Conservation (phyloP, 306 rosid genomes). For the Vigna angularis region DNA sequence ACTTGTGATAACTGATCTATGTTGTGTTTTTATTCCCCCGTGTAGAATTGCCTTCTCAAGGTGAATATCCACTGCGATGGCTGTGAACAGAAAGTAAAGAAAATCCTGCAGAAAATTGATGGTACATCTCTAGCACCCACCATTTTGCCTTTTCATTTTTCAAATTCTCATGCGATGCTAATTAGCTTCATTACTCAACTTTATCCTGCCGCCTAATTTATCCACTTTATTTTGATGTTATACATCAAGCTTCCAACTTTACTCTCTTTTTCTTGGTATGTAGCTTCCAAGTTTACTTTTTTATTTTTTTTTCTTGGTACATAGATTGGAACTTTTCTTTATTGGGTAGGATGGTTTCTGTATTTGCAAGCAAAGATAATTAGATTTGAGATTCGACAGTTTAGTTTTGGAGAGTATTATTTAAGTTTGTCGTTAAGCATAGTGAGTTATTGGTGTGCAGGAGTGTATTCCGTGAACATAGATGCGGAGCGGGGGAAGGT, state of each 20-base stretch:
- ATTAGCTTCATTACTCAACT: slow-evolving; percentile 35
- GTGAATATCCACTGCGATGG: slow-evolving; percentile 92
- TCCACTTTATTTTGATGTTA: slow-evolving; percentile 3
- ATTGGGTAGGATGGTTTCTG: not conserved
- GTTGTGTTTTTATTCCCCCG: slow-evolving; percentile 24
- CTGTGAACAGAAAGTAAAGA: slow-evolving; percentile 81
- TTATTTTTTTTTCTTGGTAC: not conserved
- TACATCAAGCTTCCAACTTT: slow-evolving; percentile 31
- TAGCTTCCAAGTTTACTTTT: not conserved
- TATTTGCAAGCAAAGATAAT: slow-evolving; percentile 9
- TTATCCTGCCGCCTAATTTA: slow-evolving; percentile 1
- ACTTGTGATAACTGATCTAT: slow-evolving; percentile 30
- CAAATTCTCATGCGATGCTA: not conserved
- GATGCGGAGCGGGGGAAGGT: slow-evolving; percentile 94
- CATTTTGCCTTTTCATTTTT: not conserved
- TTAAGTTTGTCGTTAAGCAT: slow-evolving; percentile 5
- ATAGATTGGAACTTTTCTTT: not conserved
- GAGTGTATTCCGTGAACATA: slow-evolving; percentile 70
- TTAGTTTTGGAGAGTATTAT: not conserved
- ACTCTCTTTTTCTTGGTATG: not conserved
- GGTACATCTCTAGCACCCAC: slow-evolving; percentile 50
- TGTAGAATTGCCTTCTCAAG: slow-evolving; percentile 76
- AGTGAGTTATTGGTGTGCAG: slow-evolving; percentile 44
- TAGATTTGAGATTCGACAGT: not conserved
- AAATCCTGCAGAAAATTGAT: slow-evolving; percentile 84